A percentile compares a stretch with the other conserved stretches of the same genome.
Conservation (phyloP, 306 rosid species). For the Calophaca sinica region DNA sequence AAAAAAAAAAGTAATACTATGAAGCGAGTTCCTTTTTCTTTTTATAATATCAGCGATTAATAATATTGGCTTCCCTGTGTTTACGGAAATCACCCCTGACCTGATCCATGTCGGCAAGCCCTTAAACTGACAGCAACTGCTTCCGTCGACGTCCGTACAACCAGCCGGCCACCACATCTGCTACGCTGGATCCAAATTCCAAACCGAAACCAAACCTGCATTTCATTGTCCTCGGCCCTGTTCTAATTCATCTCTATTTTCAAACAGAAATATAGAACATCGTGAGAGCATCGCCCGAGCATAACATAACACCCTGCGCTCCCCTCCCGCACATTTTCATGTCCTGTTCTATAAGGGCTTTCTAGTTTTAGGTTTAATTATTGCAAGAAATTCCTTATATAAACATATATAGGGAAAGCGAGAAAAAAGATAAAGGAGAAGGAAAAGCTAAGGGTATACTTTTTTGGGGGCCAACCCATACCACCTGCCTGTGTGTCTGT, state of each 20-base stretch:
- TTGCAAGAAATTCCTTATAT: not conserved
- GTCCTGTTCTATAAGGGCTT: not conserved
- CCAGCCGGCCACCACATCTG: not conserved
- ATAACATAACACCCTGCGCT: not conserved
- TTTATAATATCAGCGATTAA: no score
- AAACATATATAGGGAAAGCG: no score
- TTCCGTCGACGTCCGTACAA: not conserved
- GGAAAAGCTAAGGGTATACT: no score
- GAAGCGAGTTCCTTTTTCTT: no score
- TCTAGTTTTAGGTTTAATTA: not conserved
- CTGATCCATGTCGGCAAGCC: not conserved
- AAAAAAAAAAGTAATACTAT: no score
- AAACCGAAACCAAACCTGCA: not conserved
- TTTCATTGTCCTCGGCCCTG: not conserved
- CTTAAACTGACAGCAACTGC: constrained; percentile 2
- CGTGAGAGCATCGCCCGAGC: no score
- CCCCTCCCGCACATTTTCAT: not conserved
- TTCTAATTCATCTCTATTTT: not conserved
- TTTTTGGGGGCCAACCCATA: not conserved
- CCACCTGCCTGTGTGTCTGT: not conserved
- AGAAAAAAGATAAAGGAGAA: no score
- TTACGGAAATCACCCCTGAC: not conserved
- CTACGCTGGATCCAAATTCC: constrained; percentile 1
- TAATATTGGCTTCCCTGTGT: not conserved
- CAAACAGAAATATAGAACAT: not conserved